Base-by-base conservation (phyloP, 306 rosid genomes). In the Lathyrus aphaca region DNA sequence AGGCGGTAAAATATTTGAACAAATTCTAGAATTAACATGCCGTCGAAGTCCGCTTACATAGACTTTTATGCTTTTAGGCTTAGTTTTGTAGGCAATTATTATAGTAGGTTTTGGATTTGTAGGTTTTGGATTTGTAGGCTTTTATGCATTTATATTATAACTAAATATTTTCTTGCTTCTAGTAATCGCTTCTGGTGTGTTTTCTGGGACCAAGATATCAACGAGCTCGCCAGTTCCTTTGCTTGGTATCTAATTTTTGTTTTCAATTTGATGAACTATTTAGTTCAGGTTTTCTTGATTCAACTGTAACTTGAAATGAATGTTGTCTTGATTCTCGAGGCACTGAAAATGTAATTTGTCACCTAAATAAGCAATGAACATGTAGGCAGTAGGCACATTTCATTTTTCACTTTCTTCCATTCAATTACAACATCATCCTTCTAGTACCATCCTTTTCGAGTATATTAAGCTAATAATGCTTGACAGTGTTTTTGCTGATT, bases 181-280 rank as follows among this genome's bases (percentile, higher is more conserved):
- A 87, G 71, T 61, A 85, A 85, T 44, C 89, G 95, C 71, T 51
- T 94, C 25, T 94, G 97, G 94, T 94, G 97, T 72, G 82, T 88
- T 70, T 88, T 94, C 73, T 94, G 98, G 72, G 90, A 87, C 64
- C 13, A 30, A 49, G 84, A 85, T 40, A 42, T 94, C 39, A 38
- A 77, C 15, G 97, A 93, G 79, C 86, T 61, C 37, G 75, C 48
- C 3, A 85, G 85, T 78, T 84, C 86, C 63, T 90, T 94, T 45
- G 84, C 90, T 11, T 82, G 96, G 96, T 93, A 64, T 30, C 58
- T 8, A 50, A 27, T 45, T 8, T 66, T 11, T 3, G 23, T 29
- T 56, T 39, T 53, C 21, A 9, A 66, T 57, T 9, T 59, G 6
- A 5, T 35, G 19, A 4, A 42, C 45, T 51, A 9, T 53, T 19